Evolutionary conservation across 768 basidiomycete species (phyloP).

Genomic region (Phylloporus rhodoxanthus): DNA sequence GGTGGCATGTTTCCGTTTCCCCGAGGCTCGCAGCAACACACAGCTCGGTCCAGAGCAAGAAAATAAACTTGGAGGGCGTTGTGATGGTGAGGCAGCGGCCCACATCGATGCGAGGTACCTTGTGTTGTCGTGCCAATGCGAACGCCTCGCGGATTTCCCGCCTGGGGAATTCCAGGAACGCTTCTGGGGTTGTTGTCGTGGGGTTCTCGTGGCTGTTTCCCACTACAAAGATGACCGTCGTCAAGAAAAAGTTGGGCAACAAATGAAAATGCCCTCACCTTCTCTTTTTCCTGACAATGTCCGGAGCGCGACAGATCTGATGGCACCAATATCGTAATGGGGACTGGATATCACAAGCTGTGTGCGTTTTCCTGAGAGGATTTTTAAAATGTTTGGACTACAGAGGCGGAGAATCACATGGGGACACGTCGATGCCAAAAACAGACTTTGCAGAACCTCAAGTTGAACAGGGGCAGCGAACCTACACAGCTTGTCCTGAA

Average conservation of each 20-base stretch:
- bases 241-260: not conserved
- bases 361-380: slow-evolving; percentile 36
- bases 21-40: slow-evolving; percentile 47
- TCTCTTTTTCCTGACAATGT: slow-evolving; percentile 34
- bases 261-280: slow-evolving; percentile 27
- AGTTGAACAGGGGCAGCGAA: slow-evolving; percentile 46
- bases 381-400: slow-evolving; percentile 47
- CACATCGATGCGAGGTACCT: slow-evolving; percentile 60
- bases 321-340: slow-evolving; percentile 34
- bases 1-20: slow-evolving; percentile 56
- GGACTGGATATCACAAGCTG: slow-evolving; percentile 28
- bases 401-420: slow-evolving; percentile 61
- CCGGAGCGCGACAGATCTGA: slow-evolving; percentile 36
- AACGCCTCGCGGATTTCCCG: slow-evolving; percentile 55
- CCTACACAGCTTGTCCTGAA: slow-evolving; percentile 27
- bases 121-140: slow-evolving; percentile 51
- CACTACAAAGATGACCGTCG: not conserved
- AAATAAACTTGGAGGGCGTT: slow-evolving; percentile 57
- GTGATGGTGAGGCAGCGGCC: slow-evolving; percentile 56
- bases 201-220: slow-evolving; percentile 20
- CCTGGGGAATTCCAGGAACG: slow-evolving; percentile 50
- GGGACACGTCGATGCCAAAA: slow-evolving; percentile 62
- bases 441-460: slow-evolving; percentile 59
- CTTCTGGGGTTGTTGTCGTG: slow-evolving; percentile 24
- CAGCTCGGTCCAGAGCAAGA: slow-evolving; percentile 65